phyloP scores from a whole-genome alignment of 441 rosid genomes.

The Manihot esculenta region DNA sequence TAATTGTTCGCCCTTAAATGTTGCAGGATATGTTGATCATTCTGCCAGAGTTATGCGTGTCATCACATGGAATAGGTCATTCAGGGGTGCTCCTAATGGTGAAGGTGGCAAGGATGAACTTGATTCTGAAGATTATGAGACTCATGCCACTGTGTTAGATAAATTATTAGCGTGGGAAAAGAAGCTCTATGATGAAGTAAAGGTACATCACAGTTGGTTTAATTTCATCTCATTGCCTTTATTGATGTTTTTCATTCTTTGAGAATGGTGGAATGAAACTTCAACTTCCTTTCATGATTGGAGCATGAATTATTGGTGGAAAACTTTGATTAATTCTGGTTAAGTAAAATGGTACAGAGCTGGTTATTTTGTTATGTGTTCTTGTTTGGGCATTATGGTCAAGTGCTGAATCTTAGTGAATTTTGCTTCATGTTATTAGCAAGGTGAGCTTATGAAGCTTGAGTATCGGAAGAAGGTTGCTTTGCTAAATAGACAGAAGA shows the following conservation, averaged over 20 bases:
- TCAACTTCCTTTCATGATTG: neutral
- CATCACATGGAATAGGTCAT: constrained; percentile 94
- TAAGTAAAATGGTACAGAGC: neutral
- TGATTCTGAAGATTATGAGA: constrained; percentile 76
- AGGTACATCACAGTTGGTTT: constrained; percentile 43
- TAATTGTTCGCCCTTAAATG: neutral
- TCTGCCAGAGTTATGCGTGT: constrained; percentile 95
- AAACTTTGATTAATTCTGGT: neutral
- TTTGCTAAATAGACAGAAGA: constrained; percentile 64
- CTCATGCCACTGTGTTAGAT: constrained; percentile 94
- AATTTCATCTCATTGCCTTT: no score
- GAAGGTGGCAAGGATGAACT: constrained; percentile 69
- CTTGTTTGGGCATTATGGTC: neutral
- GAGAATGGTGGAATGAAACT: neutral
- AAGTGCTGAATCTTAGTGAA: constrained; percentile 17
- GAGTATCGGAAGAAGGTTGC: constrained; percentile 87
- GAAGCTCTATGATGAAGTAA: constrained; percentile 95
- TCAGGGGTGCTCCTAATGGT: no score
- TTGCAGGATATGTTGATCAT: constrained; percentile 90
- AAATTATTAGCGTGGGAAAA: constrained; percentile 96
- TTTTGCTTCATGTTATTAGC: constrained; percentile 45
- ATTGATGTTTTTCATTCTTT: neutral
- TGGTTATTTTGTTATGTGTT: neutral
- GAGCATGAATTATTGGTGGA: neutral
- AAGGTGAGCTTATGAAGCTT: constrained; percentile 87